A percentile compares a stretch with the other conserved stretches of the same genome.
Evolutionary conservation across 2,329 filamentous ascomycete species (phyloP).

Genomic region (Trichoderma sp.): DNA sequence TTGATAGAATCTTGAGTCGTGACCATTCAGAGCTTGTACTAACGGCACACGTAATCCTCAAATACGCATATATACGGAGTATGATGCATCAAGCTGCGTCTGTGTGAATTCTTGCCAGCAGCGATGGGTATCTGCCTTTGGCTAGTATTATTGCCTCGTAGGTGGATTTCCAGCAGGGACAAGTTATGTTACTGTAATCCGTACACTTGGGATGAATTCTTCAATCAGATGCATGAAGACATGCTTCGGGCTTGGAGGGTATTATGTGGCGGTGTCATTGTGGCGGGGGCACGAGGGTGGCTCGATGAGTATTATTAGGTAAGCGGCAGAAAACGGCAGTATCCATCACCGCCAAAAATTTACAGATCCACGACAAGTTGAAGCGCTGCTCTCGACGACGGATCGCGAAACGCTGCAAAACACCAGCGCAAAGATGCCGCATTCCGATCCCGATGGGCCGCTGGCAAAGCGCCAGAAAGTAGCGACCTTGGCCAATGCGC

Average conservation of each 20-base stretch:
- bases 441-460: slow-evolving; percentile 58
- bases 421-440: slow-evolving; percentile 46
- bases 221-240: neutral
- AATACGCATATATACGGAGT: neutral
- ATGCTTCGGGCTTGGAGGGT: neutral
- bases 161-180: neutral
- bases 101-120: neutral
- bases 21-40: neutral
- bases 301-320: neutral
- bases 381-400: slow-evolving; percentile 14
- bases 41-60: neutral
- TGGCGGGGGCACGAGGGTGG: neutral
- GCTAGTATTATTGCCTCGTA: neutral
- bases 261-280: neutral
- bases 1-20: neutral
- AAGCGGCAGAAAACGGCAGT: slow-evolving; percentile 23
- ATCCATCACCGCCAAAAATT: slow-evolving; percentile 29
- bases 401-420: slow-evolving; percentile 13
- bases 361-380: slow-evolving; percentile 13
- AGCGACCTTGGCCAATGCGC: slow-evolving; percentile 37
- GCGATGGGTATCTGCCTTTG: neutral
- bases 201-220: neutral
- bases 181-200: neutral
- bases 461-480: slow-evolving; percentile 75
- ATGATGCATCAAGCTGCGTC: neutral